Base-by-base conservation (phyloP, 1,284 basidiomycete genomes). In the Macrocystidia cucumis region DNA sequence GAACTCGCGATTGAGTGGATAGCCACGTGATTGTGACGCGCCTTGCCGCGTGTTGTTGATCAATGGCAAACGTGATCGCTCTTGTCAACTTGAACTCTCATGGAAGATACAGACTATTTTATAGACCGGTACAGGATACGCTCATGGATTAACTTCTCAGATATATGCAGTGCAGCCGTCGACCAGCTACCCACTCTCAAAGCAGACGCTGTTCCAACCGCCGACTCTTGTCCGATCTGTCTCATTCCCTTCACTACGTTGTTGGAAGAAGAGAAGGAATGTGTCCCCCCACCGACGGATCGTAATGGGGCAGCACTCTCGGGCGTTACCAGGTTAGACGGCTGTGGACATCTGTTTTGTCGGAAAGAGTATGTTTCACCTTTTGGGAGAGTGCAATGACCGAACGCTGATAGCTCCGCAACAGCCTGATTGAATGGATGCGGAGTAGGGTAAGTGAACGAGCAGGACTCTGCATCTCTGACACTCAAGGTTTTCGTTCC, bases 321-420 rank as follows among this genome's bases (percentile, higher is more conserved):
- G 14, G 74, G 74, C 2, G 57, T 82, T 7, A 81, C 78, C 3
- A 74, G 70, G 47, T 55, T 83, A 1, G 55, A 51, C 3, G 60
- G 54, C 2, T 84, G 80, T 48, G 74, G 74, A 0, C 80, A 84
- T 55, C 47, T 78, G 5, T 83, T 84, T 49, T 84, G 79, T 50
- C 57, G 66, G 36, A 63, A 68, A 48, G 79, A 82, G 79, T 81
- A 47, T 45, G 74, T 47, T 5, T 37, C 7, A n/a, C 26, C 34
- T 19, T 33, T 11, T 12, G 41, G 22, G 24, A 21, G 45, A 32
- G 31, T 21, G n/a, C n/a, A n/a, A n/a, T n/a, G n/a, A n/a, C n/a
- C n/a, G n/a, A n/a, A n/a, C n/a, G n/a, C n/a, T n/a, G n/a, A 26
- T 14, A 26, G 20, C 27, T 20, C 17, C 31, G 23, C 32, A 3